Conservation (phyloP, 768 basidiomycete species). For the Lanmaoa pseudosensibilis region DNA sequence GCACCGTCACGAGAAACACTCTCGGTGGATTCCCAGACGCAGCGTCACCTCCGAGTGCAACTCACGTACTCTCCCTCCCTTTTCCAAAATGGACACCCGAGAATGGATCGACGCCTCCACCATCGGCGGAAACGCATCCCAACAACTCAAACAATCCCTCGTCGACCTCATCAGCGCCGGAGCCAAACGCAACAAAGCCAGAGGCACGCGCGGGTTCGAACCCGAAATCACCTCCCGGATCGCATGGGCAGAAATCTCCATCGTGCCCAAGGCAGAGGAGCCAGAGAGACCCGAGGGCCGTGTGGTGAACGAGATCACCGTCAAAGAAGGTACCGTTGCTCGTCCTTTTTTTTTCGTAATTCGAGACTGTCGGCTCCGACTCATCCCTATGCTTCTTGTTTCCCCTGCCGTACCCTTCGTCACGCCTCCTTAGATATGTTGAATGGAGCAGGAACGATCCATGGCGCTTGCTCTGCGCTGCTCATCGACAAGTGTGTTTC, state of each 20-base stretch:
- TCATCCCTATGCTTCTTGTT: too few species aligned
- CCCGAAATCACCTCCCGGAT: constrained; percentile 26
- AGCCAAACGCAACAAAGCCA: constrained; percentile 7
- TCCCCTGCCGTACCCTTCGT: too few species aligned
- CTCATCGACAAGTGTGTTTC: constrained; percentile 51
- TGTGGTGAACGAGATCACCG: constrained; percentile 45
- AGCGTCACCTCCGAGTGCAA: too few species aligned
- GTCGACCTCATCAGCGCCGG: constrained; percentile 16
- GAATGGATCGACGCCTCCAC: constrained; percentile 19
- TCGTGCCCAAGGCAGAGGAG: constrained; percentile 46
- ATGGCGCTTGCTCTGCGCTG: constrained; percentile 56
- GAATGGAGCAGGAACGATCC: constrained; percentile 46
- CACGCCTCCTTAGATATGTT: constrained; percentile 68
- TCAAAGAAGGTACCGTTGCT: constrained; percentile 39
- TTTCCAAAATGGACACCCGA: constrained; percentile 9
- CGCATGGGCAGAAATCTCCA: constrained; percentile 41
- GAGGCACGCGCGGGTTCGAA: constrained; percentile 23
- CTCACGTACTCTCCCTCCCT: background rate
- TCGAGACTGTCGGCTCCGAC: background rate
- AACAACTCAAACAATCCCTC: constrained; percentile 28
- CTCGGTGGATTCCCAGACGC: too few species aligned
- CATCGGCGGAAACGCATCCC: constrained; percentile 32
- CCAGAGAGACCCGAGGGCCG: constrained; percentile 43
- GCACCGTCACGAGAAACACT: too few species aligned
- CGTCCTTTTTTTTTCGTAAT: background rate